Conservation (phyloP, 139 green algal species). For the Dunaliella sp. region DNA sequence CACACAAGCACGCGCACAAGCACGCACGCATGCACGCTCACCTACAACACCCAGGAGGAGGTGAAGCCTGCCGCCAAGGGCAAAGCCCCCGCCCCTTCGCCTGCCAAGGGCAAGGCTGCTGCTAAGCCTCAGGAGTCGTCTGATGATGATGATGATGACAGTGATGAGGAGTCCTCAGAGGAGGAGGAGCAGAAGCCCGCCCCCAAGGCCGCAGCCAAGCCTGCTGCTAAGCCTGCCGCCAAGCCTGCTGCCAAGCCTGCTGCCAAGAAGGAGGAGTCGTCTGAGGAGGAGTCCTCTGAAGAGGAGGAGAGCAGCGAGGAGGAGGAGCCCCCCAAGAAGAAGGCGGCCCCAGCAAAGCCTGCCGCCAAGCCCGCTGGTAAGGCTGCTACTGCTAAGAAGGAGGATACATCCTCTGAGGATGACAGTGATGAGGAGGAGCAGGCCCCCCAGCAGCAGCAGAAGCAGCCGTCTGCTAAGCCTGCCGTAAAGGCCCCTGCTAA, state of each 20-base stretch:
- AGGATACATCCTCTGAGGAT: not conserved
- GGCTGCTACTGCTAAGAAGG: not conserved
- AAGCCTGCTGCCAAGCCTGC: slow-evolving; percentile 15
- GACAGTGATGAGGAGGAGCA: not conserved
- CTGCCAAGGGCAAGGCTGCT: slow-evolving; percentile 9
- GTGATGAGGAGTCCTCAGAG: slow-evolving; percentile 16
- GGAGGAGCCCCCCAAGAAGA: slow-evolving; percentile 3
- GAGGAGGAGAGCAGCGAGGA: not conserved
- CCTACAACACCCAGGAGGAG: no score
- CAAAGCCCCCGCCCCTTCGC: not conserved
- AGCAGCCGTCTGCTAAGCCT: slow-evolving; percentile 16
- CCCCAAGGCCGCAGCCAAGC: slow-evolving; percentile 19
- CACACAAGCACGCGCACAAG: no score
- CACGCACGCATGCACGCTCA: no score
- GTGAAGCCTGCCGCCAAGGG: no score
- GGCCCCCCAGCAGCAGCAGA: slow-evolving; percentile 20
- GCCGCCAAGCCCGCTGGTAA: slow-evolving; percentile 6
- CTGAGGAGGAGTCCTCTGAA: not conserved
- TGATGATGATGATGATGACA: slow-evolving; percentile 23
- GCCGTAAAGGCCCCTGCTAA: slow-evolving; percentile 19
- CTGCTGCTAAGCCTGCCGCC: slow-evolving; percentile 12
- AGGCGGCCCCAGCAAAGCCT: not conserved
- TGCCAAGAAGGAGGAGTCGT: slow-evolving; percentile 22
- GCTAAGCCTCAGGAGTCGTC: slow-evolving; percentile 27
- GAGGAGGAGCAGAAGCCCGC: slow-evolving; percentile 29